phyloP scores from a whole-genome alignment of 176 grass and related monocot genomes.

The Zoysia pacifica region DNA sequence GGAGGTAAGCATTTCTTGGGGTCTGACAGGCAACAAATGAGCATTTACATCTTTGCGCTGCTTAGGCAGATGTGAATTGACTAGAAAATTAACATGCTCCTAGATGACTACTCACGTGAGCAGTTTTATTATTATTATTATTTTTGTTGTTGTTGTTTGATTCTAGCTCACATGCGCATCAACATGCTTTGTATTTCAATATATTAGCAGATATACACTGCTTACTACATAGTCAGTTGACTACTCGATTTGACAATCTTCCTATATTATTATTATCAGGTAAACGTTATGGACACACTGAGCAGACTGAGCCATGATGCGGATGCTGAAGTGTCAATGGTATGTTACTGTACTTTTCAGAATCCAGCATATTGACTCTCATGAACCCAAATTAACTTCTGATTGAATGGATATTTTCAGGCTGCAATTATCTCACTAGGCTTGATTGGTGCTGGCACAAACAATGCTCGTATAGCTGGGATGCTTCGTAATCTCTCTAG shows the following conservation, averaged over 20 bases:
- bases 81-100: not conserved
- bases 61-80: not conserved
- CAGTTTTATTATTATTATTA: too few species aligned
- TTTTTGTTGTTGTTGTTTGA: slow-evolving; percentile 4
- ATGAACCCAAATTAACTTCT: slow-evolving; percentile 4
- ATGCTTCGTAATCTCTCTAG: slow-evolving; percentile 80
- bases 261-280: slow-evolving; percentile 37
- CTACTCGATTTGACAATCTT: not conserved
- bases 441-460: slow-evolving; percentile 75
- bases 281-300: slow-evolving; percentile 81
- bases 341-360: slow-evolving; percentile 6
- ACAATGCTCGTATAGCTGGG: slow-evolving; percentile 80
- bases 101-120: not conserved
- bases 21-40: not conserved
- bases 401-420: slow-evolving; percentile 41
- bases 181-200: not conserved
- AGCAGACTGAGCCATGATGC: slow-evolving; percentile 81
- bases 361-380: not conserved
- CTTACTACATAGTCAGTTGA: slow-evolving; percentile 1
- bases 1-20: not conserved
- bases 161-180: not conserved
- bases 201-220: not conserved
- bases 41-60: not conserved
- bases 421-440: slow-evolving; percentile 74
- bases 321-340: slow-evolving; percentile 75